A percentile compares a stretch with the other conserved stretches of the same genome.
Evolutionary conservation across 148 eudicot genomes (phyloP).

Genomic region (Chenopodium suecicum): DNA sequence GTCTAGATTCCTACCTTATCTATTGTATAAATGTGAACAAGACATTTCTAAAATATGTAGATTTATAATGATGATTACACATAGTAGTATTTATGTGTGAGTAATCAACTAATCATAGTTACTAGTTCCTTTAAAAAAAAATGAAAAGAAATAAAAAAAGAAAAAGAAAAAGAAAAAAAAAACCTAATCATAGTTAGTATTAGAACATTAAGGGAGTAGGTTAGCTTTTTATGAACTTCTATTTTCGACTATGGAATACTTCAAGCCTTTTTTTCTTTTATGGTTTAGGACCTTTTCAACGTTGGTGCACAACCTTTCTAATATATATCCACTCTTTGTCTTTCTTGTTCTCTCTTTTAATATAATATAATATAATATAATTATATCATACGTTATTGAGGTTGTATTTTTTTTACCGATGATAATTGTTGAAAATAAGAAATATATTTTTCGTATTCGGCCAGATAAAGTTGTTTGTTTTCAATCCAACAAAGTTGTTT

Average conservation of each 20-base stretch:
- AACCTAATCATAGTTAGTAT: not conserved
- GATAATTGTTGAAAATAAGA: too few relatives aligned
- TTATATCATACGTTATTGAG: too few relatives aligned
- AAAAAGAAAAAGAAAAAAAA: too few relatives aligned
- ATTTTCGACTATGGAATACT: not conserved
- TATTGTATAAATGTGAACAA: not conserved
- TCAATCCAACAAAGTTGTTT: too few relatives aligned
- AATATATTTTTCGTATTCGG: too few relatives aligned
- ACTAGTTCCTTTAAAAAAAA: too few relatives aligned
- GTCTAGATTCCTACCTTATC: not conserved
- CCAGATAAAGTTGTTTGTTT: too few relatives aligned
- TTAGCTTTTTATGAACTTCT: not conserved
- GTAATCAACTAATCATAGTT: not conserved
- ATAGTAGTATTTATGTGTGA: not conserved
- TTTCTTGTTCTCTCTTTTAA: too few relatives aligned
- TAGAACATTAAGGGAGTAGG: not conserved
- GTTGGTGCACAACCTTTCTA: not conserved
- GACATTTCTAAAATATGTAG: not conserved
- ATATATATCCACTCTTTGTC: too few relatives aligned
- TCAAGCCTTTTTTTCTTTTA: not conserved
- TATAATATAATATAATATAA: too few relatives aligned
- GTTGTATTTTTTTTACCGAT: too few relatives aligned
- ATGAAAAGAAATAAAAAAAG: too few relatives aligned
- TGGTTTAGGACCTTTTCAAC: slow-evolving; percentile 6
- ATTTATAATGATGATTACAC: not conserved